Evolutionary conservation across 805 yeast species (phyloP).

Genomic region (Candida nanaspora): DNA sequence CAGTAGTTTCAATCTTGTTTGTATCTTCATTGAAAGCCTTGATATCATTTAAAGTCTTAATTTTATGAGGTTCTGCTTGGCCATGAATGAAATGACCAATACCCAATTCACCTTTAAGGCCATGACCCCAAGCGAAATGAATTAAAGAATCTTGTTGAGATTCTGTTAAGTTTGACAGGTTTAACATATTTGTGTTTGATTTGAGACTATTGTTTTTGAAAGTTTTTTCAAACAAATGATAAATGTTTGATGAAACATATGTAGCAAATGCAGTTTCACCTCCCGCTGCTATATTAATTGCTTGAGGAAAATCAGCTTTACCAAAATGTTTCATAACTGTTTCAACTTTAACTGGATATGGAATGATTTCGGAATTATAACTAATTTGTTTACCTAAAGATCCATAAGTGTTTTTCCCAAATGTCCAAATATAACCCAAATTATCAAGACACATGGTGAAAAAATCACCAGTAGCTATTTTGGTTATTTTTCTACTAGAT

Average conservation of each 20-base stretch:
- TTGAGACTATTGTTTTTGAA: constrained; percentile 11
- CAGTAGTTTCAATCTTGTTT: constrained; percentile 34
- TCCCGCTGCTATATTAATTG: constrained; percentile 57
- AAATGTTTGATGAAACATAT: constrained; percentile 28
- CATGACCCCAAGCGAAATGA: constrained; percentile 71
- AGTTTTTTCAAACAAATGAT: constrained; percentile 26
- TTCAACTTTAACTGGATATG: constrained; percentile 58
- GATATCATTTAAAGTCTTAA: constrained; percentile 41
- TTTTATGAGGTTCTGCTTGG: constrained; percentile 55
- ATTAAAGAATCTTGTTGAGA: constrained; percentile 23
- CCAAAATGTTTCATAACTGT: constrained; percentile 32
- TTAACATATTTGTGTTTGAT: constrained; percentile 3
- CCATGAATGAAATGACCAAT: constrained; percentile 69
- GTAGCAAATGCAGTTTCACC: constrained; percentile 56
- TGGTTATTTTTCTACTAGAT: constrained; percentile 38
- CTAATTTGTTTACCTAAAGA: constrained; percentile 69
- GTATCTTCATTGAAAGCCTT: constrained; percentile 47
- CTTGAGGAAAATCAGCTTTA: constrained; percentile 36
- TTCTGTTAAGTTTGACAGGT: constrained; percentile 13
- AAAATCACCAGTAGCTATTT: constrained; percentile 66
- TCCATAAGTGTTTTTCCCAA: constrained; percentile 84
- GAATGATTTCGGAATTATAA: constrained; percentile 56
- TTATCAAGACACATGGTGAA: constrained; percentile 69
- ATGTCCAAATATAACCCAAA: constrained; percentile 67
- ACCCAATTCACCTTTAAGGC: constrained; percentile 82